These are phyloP conservation scores for Effrenium voratum DNA, from an alignment of 73 alveolate genomes.

Conservation along the genomic window DNA sequence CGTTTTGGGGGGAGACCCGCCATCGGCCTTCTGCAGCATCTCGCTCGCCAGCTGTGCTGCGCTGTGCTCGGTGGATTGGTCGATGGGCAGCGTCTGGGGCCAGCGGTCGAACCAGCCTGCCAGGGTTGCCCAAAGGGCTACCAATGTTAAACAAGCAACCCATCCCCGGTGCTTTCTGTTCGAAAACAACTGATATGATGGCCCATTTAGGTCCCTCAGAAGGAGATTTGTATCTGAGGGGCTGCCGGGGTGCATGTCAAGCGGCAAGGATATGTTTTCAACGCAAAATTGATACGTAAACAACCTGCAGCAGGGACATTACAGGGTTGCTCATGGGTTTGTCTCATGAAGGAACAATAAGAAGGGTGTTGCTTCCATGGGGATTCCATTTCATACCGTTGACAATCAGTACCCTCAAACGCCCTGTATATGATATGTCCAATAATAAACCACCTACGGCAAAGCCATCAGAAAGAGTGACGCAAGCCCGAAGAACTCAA, in stretches of 20 bases:
- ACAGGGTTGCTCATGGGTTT: too few species aligned
- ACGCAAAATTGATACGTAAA: not conserved
- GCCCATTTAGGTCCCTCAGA: not conserved
- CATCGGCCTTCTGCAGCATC: constrained; percentile 60
- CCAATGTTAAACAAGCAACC: not conserved
- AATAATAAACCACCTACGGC: too few species aligned
- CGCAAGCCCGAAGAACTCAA: too few species aligned
- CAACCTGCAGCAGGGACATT: not conserved
- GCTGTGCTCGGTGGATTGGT: constrained; percentile 14
- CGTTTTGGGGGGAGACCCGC: too few species aligned
- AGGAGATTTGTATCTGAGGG: not conserved
- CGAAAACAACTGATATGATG: not conserved
- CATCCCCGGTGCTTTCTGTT: not conserved
- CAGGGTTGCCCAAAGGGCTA: not conserved
- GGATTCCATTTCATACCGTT: too few species aligned
- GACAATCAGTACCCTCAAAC: too few species aligned
- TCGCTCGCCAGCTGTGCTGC: constrained; percentile 42
- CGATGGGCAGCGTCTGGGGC: constrained; percentile 32
- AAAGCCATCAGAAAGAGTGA: too few species aligned
- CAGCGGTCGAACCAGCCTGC: constrained; percentile 43
- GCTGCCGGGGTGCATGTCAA: not conserved
- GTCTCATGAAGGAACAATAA: too few species aligned
- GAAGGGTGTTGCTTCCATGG: too few species aligned
- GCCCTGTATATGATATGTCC: too few species aligned
- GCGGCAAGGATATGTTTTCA: not conserved